Percentiles rank a stretch among this genome's conserved stretches.
Conservation (phyloP, 2,329 filamentous ascomycete genomes). For the Ophiostoma novo-ulmi region DNA sequence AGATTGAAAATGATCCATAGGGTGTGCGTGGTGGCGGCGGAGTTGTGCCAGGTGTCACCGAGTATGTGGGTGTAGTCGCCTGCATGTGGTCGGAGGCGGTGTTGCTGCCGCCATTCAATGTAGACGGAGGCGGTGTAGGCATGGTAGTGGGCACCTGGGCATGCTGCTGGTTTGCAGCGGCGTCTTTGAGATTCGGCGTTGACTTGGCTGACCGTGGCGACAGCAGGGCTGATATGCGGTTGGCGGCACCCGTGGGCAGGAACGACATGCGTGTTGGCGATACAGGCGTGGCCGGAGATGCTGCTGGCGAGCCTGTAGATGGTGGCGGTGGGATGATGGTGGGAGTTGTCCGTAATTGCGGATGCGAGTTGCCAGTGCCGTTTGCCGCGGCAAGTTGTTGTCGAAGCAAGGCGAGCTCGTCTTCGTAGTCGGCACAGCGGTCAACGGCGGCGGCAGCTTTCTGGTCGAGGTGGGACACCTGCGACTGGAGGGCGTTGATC, state of each 20-base stretch:
- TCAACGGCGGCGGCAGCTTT: conserved; percentile 62
- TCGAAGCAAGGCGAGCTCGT: conserved; percentile 62
- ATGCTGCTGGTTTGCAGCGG: conserved; percentile 15
- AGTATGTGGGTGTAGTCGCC: conserved; percentile 24
- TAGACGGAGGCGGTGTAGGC: conserved; percentile 22
- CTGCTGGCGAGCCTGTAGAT: conserved; percentile 28
- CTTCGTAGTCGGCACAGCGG: conserved; percentile 73
- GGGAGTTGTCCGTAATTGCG: conserved; percentile 3
- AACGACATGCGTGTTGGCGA: conserved; percentile 41
- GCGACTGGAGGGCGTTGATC: conserved; percentile 64
- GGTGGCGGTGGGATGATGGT: conserved; percentile 31
- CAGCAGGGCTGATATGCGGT: conserved; percentile 43
- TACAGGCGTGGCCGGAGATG: conserved; percentile 29
- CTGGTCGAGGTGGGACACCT: conserved; percentile 64
- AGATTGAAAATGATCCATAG: conserved; percentile 21
- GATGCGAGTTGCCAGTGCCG: background rate
- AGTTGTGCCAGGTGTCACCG: conserved; percentile 24
- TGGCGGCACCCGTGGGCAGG: conserved; percentile 42
- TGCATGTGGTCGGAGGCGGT: conserved; percentile 18
- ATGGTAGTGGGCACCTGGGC: background rate
- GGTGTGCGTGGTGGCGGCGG: conserved; percentile 15
- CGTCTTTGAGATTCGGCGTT: conserved; percentile 36
- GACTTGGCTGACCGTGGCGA: conserved; percentile 42
- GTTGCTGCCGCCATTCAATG: conserved; percentile 18
- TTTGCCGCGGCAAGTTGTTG: conserved; percentile 27